Evolutionary conservation across 306 rosid species (phyloP), one percentile per base, ranked within the genome.

Genomic region (Neltuma alba): DNA sequence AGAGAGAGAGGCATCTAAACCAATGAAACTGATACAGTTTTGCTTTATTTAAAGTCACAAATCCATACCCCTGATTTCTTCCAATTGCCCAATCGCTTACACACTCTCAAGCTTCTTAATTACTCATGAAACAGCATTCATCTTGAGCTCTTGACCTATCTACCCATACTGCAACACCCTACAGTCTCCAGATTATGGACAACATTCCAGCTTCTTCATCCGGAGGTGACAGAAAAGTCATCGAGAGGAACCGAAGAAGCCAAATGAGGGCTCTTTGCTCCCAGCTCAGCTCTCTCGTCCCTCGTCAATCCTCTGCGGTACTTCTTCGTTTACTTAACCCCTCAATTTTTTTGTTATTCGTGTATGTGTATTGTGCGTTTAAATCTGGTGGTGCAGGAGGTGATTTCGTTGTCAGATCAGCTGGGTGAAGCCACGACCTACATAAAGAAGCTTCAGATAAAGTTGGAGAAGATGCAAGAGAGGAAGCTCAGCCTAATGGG

Each of bases 381-480:
- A n/a, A 58, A 58, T 12, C 64, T 31, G 38, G 40, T 31, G 38
- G 69, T 63, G 42, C 42, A 63, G 69, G 69, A 34, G 25, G 83
- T 37, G 21, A 48, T 20, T 44, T 81, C 94, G 9, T 54, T 84
- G 41, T 78, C 86, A 3, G 92, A 86, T 83, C 92, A 86, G 70
- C 84, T 88, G 64, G 86, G 55, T 36, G 87, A 85, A 74, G 89
- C 92, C 15, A 82, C 80, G 30, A 86, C 33, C 28, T 85, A 90
- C 79, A 86, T 90, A 36, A 90, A 88, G 81, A 85, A 78, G 77
- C 67, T 86, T 9, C 90, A 86, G 76, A 82, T 70, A 6, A 77
- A 80, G 50, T 72, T 90, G 89, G 92, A 85, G 88, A 81, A 34
- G 36, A 28, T 88, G 91, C 88, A 69, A 83, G 87, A 86, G 79